phyloP scores from a whole-genome alignment of 805 yeast species.

The Wickerhamiella vanderwaltii region DNA sequence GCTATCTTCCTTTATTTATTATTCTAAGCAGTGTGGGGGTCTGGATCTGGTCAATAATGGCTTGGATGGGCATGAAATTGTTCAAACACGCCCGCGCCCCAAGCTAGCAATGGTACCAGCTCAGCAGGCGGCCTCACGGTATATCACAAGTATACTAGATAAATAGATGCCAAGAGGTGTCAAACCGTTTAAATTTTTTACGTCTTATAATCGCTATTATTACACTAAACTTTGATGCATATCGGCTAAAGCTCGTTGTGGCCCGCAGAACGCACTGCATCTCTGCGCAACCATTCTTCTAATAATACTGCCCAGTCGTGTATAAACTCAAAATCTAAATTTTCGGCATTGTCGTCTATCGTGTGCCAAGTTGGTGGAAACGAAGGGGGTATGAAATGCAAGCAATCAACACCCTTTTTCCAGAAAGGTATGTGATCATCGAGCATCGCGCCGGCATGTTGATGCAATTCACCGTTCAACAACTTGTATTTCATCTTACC shows the following conservation, averaged over 20 bases:
- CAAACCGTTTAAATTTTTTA: too few relatives aligned
- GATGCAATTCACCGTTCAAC: constrained; percentile 17
- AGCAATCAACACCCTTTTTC: constrained; percentile 34
- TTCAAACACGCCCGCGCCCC: constrained; percentile 69
- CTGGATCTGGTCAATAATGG: constrained; percentile 60
- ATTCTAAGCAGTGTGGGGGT: constrained; percentile 29
- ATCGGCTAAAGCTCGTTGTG: background rate
- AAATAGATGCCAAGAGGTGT: too few relatives aligned
- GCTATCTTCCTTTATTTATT: constrained; percentile 30
- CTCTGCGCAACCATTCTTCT: constrained; percentile 27
- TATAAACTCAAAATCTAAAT: constrained; percentile 32
- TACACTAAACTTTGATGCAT: too few relatives aligned
- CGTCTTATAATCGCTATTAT: too few relatives aligned
- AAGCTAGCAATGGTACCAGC: too few relatives aligned
- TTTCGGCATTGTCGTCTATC: constrained; percentile 34
- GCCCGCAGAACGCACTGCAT: background rate
- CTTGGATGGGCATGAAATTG: constrained; percentile 73
- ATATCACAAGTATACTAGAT: too few relatives aligned
- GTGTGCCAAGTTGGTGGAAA: constrained; percentile 48
- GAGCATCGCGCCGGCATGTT: constrained; percentile 19
- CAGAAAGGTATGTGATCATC: constrained; percentile 49
- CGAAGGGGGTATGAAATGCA: constrained; percentile 42
- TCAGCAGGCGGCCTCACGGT: too few relatives aligned
- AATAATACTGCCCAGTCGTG: constrained; percentile 38
- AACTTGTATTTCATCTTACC: constrained; percentile 12